Evolutionary conservation across 2,329 filamentous ascomycete species (phyloP), one percentile per base, ranked within the genome.

Genomic region (Hypoxylon sp.): DNA sequence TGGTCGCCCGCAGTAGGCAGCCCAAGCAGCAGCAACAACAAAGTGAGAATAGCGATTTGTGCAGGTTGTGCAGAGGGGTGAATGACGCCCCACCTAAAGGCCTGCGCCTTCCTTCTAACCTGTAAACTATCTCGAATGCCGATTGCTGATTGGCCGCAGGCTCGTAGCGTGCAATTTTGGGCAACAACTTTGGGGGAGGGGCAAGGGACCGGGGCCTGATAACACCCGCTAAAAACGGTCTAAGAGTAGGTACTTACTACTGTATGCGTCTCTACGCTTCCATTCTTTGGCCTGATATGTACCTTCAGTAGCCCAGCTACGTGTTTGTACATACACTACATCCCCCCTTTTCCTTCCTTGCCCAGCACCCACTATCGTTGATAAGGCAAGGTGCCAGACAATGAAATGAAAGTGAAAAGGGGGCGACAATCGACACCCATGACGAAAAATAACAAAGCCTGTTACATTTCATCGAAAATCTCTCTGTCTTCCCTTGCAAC

Each of bases 1-100:
- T 67, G 66, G 69, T 67, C 53, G 64, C 64, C 39, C 59, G 66
- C 66, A 61, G 67, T 51, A 67, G 69, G 67, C 67, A 69, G 61
- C 69, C 66, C 60, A 53, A 69, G 69, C 61, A 62, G 59, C 50
- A 67, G 62, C 50, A 69, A 67, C 63, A 69, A 67, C 63, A 63
- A 66, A 67, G 58, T 65, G 63, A 60, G 69, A 53, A 55, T 57
- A 63, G 55, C 53, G 62, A 55, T 59, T 44, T 62, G 68, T 58
- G 59, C 52, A 54, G 51, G 58, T 64, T 63, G 60, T 61, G 60
- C 68, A 71, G 53, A 58, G 59, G 42, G 35, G 50, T 46, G 37
- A 61, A 46, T 19, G 48, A 24, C 8, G 48, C 37, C 22, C 24
- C 37, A 46, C 57, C 42, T 46, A 51, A 50, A 6, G 22, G 17